A percentile compares a stretch with the other conserved stretches of the same genome.
Evolutionary conservation across 2,329 filamentous ascomycete genomes (phyloP).

Genomic region (Cercospora nicotianae): DNA sequence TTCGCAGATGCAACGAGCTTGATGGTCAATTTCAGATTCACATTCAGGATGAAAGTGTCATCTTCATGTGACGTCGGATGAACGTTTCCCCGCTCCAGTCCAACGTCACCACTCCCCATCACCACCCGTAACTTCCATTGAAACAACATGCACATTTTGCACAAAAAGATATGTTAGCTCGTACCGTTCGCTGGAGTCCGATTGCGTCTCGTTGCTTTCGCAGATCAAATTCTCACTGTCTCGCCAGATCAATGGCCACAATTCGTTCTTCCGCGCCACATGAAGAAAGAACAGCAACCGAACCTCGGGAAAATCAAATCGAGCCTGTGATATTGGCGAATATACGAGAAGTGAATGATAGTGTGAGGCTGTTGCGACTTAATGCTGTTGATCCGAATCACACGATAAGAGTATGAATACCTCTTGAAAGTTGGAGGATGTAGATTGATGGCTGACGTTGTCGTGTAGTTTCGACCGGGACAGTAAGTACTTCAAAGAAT

Average conservation of each 20-base stretch:
- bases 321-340: conserved; percentile 62
- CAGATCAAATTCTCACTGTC: too few species aligned
- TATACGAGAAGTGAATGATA: conserved; percentile 65
- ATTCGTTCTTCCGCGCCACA: conserved; percentile 49
- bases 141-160: too few species aligned
- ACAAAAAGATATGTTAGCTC: not conserved
- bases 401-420: conserved; percentile 36
- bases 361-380: conserved; percentile 68
- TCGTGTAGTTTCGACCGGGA: not conserved
- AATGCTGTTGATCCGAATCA: conserved; percentile 51
- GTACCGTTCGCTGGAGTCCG: not conserved
- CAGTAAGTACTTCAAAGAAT: not conserved
- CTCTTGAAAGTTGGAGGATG: not conserved
- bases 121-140: too few species aligned
- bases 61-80: too few species aligned
- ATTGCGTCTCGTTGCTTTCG: not conserved
- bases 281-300: conserved; percentile 69
- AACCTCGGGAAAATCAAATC: conserved; percentile 68
- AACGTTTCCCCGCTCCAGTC: too few species aligned
- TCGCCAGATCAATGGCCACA: conserved; percentile 35
- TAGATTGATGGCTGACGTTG: conserved; percentile 25
- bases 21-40: too few species aligned
- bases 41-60: too few species aligned
- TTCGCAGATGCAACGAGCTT: too few species aligned
- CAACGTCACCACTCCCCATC: too few species aligned